These are phyloP conservation scores for Calonectria pteridis DNA, from an alignment of 2,329 filamentous ascomycete species.

Conservation along the genomic window DNA sequence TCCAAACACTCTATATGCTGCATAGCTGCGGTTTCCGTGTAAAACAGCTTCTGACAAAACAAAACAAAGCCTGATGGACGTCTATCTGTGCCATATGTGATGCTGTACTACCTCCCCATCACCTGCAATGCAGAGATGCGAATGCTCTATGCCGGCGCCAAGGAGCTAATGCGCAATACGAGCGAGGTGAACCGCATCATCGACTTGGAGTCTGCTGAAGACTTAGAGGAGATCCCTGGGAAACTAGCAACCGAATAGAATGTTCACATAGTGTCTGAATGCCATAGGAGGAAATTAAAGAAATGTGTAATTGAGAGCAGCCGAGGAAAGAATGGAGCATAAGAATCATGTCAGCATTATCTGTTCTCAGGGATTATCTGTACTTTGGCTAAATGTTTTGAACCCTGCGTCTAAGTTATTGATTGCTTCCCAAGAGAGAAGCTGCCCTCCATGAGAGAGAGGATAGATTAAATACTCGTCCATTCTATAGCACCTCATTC, in stretches of 20 bases:
- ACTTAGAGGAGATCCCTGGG: conserved; percentile 83
- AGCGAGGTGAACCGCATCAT: conserved; percentile 90
- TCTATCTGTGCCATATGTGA: conserved; percentile 89
- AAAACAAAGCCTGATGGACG: conserved; percentile 79
- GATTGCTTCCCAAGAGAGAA: neutral
- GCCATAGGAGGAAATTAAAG: conserved; percentile 17
- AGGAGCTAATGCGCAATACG: conserved; percentile 94
- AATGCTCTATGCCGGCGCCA: conserved; percentile 96
- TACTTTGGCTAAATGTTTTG: neutral
- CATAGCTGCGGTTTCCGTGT: neutral
- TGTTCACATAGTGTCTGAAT: neutral
- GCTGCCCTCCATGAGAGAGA: neutral
- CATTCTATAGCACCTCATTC: conserved; percentile 38
- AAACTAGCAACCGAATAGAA: conserved; percentile 56
- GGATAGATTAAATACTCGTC: neutral
- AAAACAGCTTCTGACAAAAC: conserved; percentile 25
- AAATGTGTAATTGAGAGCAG: neutral
- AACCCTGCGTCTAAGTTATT: neutral
- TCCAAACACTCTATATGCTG: neutral
- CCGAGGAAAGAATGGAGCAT: neutral
- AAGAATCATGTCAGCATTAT: neutral
- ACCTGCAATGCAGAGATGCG: conserved; percentile 89
- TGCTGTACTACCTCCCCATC: conserved; percentile 93
- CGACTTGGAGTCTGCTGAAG: conserved; percentile 84
- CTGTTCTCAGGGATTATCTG: neutral